Evolutionary conservation across 768 basidiomycete species (phyloP), one percentile per base, ranked within the genome.

Genomic region (Filobasidium floriforme): DNA sequence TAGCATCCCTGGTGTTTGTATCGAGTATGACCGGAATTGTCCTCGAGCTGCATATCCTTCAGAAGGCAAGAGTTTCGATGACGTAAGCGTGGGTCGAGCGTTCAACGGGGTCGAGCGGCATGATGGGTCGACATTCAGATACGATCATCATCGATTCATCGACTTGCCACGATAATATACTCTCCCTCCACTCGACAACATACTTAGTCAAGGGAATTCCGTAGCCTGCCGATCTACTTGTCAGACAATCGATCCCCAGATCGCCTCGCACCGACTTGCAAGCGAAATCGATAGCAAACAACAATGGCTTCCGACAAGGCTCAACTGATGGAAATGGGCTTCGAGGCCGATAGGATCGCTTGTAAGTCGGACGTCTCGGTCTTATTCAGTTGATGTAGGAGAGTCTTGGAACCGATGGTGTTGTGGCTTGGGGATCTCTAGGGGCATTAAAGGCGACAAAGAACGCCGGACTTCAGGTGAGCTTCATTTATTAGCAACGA

Each of bases 401-500:
- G 18, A 24, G 18, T 24, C 22, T 15, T 19, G 24, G 7, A 22
- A 51, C 24, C 49, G 32, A 28, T 61, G 55, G 60, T 29, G 14
- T 55, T 37, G 51, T 60, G 40, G n/a, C 57, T 41, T 46, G 61
- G 15, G 55, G 24, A 55, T 55, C 59, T 41, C 60, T 72, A 94
- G 92, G 92, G 92, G 92, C 92, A 4, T 78, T 94, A 66, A 87
- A 87, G 71, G 89, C 89, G 6, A 96, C 92, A 10, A 84, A 82
- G 41, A 86, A 86, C 71, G 84, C 88, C 32, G 94, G 92, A 2
- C 81, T 98, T 0, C 93, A 96, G 76, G 77, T 78, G 44, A 29
- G 54, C 59, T 14, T 0, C 43, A 41, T 41, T 12, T 7, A 11
- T 12, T 37, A 9, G 12, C 12, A 12, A 12, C 12, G 19, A 3